Base-by-base conservation (phyloP, 176 grass and related monocot species). In the Zoysia pacifica region DNA sequence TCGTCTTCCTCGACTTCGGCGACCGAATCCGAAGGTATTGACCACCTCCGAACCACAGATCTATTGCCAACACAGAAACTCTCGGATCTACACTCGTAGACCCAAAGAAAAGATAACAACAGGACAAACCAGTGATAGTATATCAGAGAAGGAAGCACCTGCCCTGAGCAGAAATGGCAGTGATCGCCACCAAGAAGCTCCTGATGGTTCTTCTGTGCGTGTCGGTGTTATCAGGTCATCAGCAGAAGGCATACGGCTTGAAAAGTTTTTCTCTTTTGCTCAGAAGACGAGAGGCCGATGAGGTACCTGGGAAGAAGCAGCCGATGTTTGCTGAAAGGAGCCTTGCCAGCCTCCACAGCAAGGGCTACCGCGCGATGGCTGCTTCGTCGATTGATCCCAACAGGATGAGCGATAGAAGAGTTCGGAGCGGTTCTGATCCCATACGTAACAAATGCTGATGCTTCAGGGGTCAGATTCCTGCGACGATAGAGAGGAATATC, bases 381-480 rank as follows among this genome's bases (percentile, higher is more conserved):
- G 38, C 85, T 56, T 45, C 86, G 11, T 50, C 83, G 1, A 60
- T 75, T 56, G 85, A 93, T 83, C 85, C 75, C 51, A 73, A 78
- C 65, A 73, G 44, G 6, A 83, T 73, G 77, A 91, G 80, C 28
- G 86, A 85, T 76, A 88, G 89, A 87, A 85, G 92, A 76, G 91
- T 89, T 83, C 44, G 81, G 73, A 84, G 80, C 83, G 88, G 92
- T 63, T 89, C 86, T 9, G 86, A 91, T 76, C 86, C 83, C 2
- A 93, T 93, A 74, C 87, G 90, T 69, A 91, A 91, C 36, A 78
- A 67, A 53, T 91, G 80, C 67, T 88, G 83, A 89, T 67, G 71
- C 65, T 47, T 65, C 76, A 76, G 63, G 36, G 43, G 58, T 63
- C 48, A 64, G 70, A 71, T 46, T 45, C 44, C 40, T 28, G 13